Evolutionary conservation across 2,329 filamentous ascomycete genomes (phyloP).

Genomic region (Zasmidium angulare): DNA sequence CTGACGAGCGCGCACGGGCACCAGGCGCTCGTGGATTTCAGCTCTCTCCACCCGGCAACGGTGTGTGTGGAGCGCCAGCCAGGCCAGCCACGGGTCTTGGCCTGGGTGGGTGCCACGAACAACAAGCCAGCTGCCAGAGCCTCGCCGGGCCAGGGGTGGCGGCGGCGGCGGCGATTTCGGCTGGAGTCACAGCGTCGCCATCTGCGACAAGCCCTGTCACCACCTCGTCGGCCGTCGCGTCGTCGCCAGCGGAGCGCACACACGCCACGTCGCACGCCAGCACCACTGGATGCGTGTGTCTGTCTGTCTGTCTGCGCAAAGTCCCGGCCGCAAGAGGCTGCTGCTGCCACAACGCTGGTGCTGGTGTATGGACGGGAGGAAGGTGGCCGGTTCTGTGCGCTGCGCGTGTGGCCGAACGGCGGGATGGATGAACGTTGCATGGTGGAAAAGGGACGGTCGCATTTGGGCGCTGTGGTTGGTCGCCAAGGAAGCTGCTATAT

Average conservation of each 20-base stretch:
- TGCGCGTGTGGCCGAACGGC: background rate
- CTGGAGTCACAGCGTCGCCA: background rate
- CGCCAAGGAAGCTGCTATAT: background rate
- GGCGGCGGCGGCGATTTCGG: background rate
- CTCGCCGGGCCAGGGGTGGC: background rate
- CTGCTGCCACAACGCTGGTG: no score
- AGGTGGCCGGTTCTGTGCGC: background rate
- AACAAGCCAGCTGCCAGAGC: background rate
- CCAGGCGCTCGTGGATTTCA: background rate
- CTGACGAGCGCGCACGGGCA: background rate
- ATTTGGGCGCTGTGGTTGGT: background rate
- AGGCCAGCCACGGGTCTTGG: background rate
- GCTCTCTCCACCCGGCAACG: background rate
- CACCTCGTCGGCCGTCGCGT: background rate
- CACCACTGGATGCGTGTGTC: no score
- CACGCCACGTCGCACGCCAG: background rate
- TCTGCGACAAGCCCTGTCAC: background rate
- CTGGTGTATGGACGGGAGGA: background rate
- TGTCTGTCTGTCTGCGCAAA: no score
- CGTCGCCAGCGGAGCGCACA: background rate
- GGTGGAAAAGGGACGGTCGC: background rate
- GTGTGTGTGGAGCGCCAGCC: background rate
- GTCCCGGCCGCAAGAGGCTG: no score
- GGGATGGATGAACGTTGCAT: background rate
- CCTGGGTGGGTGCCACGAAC: no score